Percentiles rank a stretch among this genome's conserved stretches.
phyloP scores from a whole-genome alignment of 2,329 filamentous ascomycete genomes.

The Colletotrichum simmondsii region DNA sequence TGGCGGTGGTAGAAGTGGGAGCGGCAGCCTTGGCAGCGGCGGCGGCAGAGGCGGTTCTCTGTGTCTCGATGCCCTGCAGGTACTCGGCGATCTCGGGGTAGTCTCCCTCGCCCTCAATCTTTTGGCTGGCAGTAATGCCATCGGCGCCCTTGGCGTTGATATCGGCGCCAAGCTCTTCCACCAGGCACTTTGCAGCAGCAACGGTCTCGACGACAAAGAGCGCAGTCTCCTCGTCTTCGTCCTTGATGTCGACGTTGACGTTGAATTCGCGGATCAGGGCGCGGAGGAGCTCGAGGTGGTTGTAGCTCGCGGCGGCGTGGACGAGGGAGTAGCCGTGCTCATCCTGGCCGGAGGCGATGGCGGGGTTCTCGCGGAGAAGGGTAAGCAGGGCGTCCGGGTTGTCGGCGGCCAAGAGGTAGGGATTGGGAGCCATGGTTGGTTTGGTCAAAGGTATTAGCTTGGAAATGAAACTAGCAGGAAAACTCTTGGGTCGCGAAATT shows the following conservation, averaged over 20 bases:
- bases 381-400: conserved; percentile 78
- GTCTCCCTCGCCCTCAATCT: conserved; percentile 82
- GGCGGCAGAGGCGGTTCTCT: conserved; percentile 40
- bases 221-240: conserved; percentile 95
- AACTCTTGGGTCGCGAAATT: neutral
- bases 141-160: conserved; percentile 74
- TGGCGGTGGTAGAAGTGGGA: conserved; percentile 39
- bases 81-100: conserved; percentile 82
- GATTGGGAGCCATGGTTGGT: conserved; percentile 64
- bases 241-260: conserved; percentile 82
- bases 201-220: conserved; percentile 90
- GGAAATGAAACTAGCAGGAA: neutral
- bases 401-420: conserved; percentile 84
- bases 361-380: conserved; percentile 78
- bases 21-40: conserved; percentile 41
- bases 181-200: conserved; percentile 79
- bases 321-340: conserved; percentile 93
- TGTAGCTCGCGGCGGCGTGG: conserved; percentile 94
- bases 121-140: conserved; percentile 83
- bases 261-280: conserved; percentile 79
- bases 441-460: neutral
- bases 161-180: conserved; percentile 85
- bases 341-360: conserved; percentile 84
- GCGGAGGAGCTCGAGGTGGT: conserved; percentile 83
- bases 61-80: conserved; percentile 56